These are phyloP conservation scores for Emmonsiellopsis sp. DNA, from an alignment of 2,329 filamentous ascomycete species.

Conservation along the genomic window DNA sequence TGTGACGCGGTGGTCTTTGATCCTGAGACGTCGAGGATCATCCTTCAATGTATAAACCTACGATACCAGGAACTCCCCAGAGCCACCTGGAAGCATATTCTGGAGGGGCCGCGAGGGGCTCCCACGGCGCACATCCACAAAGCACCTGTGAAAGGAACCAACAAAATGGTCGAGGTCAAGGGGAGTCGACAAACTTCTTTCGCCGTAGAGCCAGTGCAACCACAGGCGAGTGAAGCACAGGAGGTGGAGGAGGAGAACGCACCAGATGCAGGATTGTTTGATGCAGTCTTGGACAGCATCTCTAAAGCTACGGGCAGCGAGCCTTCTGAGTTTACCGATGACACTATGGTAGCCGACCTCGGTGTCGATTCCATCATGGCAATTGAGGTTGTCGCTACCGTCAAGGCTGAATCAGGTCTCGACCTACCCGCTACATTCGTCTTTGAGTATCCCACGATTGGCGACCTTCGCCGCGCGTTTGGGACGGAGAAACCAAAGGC, in stretches of 20 bases:
- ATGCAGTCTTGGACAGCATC: constrained; percentile 7
- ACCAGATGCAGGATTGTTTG: constrained; percentile 4
- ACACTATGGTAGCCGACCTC: constrained; percentile 14
- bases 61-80: constrained; percentile 12
- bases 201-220: not conserved
- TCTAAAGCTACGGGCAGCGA: constrained; percentile 15
- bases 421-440: constrained; percentile 3
- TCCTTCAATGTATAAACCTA: constrained; percentile 13
- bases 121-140: not conserved
- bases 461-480: constrained; percentile 13
- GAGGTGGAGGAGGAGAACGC: not conserved
- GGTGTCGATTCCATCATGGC: constrained; percentile 22
- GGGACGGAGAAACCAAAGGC: constrained; percentile 1
- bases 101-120: constrained; percentile 1
- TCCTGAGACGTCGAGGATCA: constrained; percentile 7
- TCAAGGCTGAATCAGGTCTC: constrained; percentile 9
- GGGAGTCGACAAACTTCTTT: constrained; percentile 1
- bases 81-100: constrained; percentile 9
- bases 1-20: constrained; percentile 16
- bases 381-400: constrained; percentile 15
- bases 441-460: constrained; percentile 8
- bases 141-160: not conserved
- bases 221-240: constrained; percentile 1
- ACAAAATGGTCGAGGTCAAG: not conserved
- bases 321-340: constrained; percentile 13